These are phyloP conservation scores for Clarkia xantiana DNA, from an alignment of 345 rosid species.

Conservation along the genomic window DNA sequence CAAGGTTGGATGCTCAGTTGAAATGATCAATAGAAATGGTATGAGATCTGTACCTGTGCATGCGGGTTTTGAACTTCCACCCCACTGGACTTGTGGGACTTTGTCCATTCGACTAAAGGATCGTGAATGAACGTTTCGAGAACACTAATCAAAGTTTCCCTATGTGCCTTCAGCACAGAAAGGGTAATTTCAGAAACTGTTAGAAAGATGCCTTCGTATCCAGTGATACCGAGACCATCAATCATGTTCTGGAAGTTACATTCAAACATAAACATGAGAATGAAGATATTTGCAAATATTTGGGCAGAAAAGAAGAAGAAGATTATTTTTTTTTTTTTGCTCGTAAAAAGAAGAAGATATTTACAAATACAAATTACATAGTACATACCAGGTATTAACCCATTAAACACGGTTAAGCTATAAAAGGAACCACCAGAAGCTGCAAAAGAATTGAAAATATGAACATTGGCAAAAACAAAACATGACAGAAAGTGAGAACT, in stretches of 20 bases:
- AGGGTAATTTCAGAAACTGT: constrained; percentile 81
- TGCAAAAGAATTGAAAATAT: too few species aligned
- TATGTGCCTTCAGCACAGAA: constrained; percentile 66
- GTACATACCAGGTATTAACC: too few species aligned
- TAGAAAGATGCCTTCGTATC: constrained; percentile 82
- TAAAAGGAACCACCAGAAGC: too few species aligned
- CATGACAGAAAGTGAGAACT: not conserved
- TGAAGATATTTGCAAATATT: not conserved
- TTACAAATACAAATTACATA: too few species aligned
- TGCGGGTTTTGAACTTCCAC: constrained; percentile 98
- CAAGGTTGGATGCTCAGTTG: too few species aligned
- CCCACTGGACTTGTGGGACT: constrained; percentile 87
- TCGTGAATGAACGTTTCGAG: constrained; percentile 97
- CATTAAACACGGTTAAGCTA: too few species aligned
- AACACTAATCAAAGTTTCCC: constrained; percentile 91
- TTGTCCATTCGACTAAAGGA: constrained; percentile 98
- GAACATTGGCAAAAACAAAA: not conserved
- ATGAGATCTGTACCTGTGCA: constrained; percentile 51
- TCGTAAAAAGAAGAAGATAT: not conserved
- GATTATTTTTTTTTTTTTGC: too few species aligned
- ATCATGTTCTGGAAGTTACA: constrained; percentile 67
- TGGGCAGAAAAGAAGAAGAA: too few species aligned
- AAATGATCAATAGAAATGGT: too few species aligned
- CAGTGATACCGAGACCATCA: constrained; percentile 95
- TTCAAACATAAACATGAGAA: constrained; percentile 8